Conservation (phyloP, 805 yeast genomes). For the Cyberlindnera subsufficiens region DNA sequence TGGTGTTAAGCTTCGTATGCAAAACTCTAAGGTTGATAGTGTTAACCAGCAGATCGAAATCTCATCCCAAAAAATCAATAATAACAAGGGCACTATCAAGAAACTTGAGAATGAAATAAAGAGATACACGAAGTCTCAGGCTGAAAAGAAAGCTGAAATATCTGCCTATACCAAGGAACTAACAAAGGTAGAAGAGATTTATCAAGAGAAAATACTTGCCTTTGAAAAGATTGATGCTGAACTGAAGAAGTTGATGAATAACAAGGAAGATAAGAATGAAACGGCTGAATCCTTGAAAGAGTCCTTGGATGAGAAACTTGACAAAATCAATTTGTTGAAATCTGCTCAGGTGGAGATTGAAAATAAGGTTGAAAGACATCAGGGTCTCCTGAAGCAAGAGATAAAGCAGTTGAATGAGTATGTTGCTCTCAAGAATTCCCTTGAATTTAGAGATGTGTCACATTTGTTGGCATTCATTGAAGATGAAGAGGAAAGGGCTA, state of each 20-base stretch:
- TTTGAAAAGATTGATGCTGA: slow-evolving; percentile 29
- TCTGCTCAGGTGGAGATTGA: slow-evolving; percentile 63
- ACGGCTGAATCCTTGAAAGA: slow-evolving; percentile 37
- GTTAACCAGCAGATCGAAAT: slow-evolving; percentile 61
- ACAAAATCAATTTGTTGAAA: slow-evolving; percentile 48
- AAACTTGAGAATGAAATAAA: slow-evolving; percentile 61
- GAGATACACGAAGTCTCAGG: slow-evolving; percentile 44
- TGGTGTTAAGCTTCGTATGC: slow-evolving; percentile 76
- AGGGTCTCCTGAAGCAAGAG: slow-evolving; percentile 34
- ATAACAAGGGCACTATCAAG: slow-evolving; percentile 47
- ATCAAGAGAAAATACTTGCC: slow-evolving; percentile 21
- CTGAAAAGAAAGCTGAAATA: slow-evolving; percentile 43
- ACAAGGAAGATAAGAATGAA: slow-evolving; percentile 34
- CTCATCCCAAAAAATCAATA: slow-evolving; percentile 47
- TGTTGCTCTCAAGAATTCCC: slow-evolving; percentile 31
- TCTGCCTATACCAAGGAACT: slow-evolving; percentile 29
- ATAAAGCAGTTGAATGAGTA: slow-evolving; percentile 29
- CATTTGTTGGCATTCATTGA: slow-evolving; percentile 17
- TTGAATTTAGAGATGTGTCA: slow-evolving; percentile 50
- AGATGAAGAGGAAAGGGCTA: slow-evolving; percentile 26
- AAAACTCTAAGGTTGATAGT: slow-evolving; percentile 77
- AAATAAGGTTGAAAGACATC: slow-evolving; percentile 56
- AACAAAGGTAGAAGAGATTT: slow-evolving; percentile 25
- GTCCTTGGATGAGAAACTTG: slow-evolving; percentile 32
- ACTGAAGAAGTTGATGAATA: slow-evolving; percentile 24